Evolutionary conservation across 768 basidiomycete genomes (phyloP).

Genomic region (Psilocybe subaeruginosa): DNA sequence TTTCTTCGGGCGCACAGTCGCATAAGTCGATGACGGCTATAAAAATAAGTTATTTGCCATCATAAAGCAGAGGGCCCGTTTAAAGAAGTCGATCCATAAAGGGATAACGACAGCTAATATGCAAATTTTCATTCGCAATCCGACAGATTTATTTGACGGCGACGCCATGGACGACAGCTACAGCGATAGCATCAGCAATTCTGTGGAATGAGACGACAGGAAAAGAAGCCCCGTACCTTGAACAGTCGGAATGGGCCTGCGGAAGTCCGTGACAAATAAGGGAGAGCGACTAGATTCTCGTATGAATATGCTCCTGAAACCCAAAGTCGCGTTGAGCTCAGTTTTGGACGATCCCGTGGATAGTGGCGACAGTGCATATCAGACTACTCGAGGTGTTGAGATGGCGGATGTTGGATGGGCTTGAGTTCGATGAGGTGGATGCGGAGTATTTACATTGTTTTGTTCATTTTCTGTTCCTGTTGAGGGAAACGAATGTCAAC

Average conservation of each 20-base stretch:
- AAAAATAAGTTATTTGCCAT: background rate
- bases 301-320: constrained; percentile 15
- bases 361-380: no score
- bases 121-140: constrained; percentile 16
- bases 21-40: background rate
- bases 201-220: background rate
- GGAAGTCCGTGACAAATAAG: constrained; percentile 4
- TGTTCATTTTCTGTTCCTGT: no score
- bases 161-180: constrained; percentile 29
- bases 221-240: constrained; percentile 3
- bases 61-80: background rate
- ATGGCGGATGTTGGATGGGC: background rate
- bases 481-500: no score
- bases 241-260: constrained; percentile 5
- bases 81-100: background rate
- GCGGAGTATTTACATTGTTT: no score
- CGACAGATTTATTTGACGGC: constrained; percentile 12
- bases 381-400: background rate
- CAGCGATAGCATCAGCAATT: constrained; percentile 8
- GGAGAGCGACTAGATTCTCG: background rate
- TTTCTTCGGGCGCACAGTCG: constrained; percentile 12
- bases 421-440: no score
- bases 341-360: constrained; percentile 2
- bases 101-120: constrained; percentile 26
- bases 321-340: constrained; percentile 16